These are phyloP conservation scores for Acanthamoeba healyi DNA, from an alignment of 208 protist species.

Conservation along the genomic window DNA sequence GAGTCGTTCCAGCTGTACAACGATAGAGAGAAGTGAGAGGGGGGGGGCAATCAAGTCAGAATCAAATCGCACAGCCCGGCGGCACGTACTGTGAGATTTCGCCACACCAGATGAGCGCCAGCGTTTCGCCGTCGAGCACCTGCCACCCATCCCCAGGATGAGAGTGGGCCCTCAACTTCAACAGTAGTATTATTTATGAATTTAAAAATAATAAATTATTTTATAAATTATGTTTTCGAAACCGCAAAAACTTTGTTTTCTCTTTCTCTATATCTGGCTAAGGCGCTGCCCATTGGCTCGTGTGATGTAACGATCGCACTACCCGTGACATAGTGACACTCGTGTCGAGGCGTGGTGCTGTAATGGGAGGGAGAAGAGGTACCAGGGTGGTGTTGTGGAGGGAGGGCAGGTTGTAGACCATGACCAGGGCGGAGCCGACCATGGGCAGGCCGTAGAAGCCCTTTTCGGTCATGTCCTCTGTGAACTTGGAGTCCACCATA, in stretches of 20 bases:
- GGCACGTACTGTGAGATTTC: neutral
- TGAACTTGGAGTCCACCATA: slow-evolving; percentile 21
- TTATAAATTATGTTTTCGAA: too few species aligned
- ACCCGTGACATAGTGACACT: neutral
- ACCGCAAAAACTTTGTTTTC: too few species aligned
- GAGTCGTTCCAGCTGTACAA: neutral
- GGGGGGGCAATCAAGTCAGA: too few species aligned
- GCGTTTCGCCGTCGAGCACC: slow-evolving; percentile 1
- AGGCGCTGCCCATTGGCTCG: too few species aligned
- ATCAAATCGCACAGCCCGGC: too few species aligned
- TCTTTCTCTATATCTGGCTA: too few species aligned
- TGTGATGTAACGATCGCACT: too few species aligned
- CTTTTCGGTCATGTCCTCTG: neutral
- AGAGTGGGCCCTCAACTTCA: too few species aligned
- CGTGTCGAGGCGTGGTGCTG: neutral
- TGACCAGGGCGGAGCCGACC: neutral
- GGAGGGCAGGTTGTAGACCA: slow-evolving; percentile 34
- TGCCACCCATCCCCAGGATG: too few species aligned
- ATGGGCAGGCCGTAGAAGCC: neutral
- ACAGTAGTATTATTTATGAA: neutral
- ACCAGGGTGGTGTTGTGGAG: neutral
- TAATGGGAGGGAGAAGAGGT: neutral
- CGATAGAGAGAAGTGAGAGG: too few species aligned
- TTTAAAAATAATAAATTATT: neutral
- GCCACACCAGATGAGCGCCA: slow-evolving; percentile 18